These are phyloP conservation scores for Taphrina confusa DNA, from an alignment of 1,139 yeast species.

Conservation along the genomic window DNA sequence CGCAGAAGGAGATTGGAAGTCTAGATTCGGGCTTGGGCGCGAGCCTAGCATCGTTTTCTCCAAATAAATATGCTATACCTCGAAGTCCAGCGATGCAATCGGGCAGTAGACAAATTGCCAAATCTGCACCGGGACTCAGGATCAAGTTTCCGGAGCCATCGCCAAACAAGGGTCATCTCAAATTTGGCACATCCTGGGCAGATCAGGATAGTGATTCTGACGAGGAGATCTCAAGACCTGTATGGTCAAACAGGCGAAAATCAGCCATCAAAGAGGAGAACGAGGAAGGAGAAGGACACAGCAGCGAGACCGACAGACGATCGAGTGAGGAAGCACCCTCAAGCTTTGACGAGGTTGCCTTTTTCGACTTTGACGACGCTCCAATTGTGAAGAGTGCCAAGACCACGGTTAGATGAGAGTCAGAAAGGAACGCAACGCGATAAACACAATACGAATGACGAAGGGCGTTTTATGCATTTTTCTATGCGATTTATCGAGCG, in stretches of 20 bases:
- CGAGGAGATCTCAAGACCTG: constrained; percentile 7
- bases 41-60: constrained; percentile 16
- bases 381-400: not conserved
- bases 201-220: constrained; percentile 43
- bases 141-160: constrained; percentile 34
- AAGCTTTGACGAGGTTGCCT: constrained; percentile 12
- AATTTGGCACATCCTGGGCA: constrained; percentile 47
- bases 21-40: constrained; percentile 28
- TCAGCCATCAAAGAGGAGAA: constrained; percentile 19
- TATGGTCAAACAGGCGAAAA: constrained; percentile 2
- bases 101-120: constrained; percentile 29
- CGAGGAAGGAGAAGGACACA: constrained; percentile 4
- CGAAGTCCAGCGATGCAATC: not conserved
- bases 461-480: too few species aligned
- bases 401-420: not conserved
- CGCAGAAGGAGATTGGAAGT: constrained; percentile 13
- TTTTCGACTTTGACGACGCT: constrained; percentile 13
- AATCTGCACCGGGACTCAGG: constrained; percentile 37
- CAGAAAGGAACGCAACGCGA: not conserved
- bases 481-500: too few species aligned
- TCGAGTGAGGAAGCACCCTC: constrained; percentile 5
- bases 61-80: not conserved
- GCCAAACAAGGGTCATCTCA: constrained; percentile 41
- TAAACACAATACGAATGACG: not conserved
- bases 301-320: not conserved